These are phyloP conservation scores for Sordariomycetes sp. DNA, from an alignment of 2,329 filamentous ascomycete species.

Conservation along the genomic window DNA sequence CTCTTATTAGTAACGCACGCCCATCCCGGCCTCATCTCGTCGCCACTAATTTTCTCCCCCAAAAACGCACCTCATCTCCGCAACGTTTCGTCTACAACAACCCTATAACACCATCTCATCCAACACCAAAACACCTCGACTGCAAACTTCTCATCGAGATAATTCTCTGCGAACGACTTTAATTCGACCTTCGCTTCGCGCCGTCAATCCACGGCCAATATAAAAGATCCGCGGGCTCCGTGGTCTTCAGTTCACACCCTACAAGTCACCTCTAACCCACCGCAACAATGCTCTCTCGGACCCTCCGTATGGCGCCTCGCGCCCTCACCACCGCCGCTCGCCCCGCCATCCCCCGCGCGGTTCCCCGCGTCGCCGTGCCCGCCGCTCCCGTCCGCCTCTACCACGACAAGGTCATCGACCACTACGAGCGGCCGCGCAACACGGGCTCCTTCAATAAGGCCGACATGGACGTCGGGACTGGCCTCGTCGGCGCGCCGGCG, in stretches of 20 bases:
- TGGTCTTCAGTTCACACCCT: background rate
- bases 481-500: conserved; percentile 77
- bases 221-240: background rate
- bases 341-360: background rate
- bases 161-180: background rate
- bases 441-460: conserved; percentile 53
- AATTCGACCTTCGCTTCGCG: background rate
- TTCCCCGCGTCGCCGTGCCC: background rate
- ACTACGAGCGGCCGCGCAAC: conserved; percentile 40
- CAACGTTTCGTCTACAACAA: background rate
- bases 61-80: background rate
- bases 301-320: conserved; percentile 1
- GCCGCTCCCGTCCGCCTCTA: background rate
- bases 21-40: background rate
- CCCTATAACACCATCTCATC: background rate
- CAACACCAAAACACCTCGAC: background rate
- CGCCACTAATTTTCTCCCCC: conserved; percentile 2
- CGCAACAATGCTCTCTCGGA: conserved; percentile 2
- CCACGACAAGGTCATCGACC: conserved; percentile 20
- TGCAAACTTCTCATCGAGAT: background rate
- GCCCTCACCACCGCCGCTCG: background rate
- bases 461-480: conserved; percentile 74
- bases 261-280: background rate
- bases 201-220: background rate
- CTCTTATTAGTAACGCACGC: conserved; percentile 1